These are phyloP conservation scores for Hamamelis virginiana DNA, from an alignment of 164 flowering plant species.

Conservation along the genomic window DNA sequence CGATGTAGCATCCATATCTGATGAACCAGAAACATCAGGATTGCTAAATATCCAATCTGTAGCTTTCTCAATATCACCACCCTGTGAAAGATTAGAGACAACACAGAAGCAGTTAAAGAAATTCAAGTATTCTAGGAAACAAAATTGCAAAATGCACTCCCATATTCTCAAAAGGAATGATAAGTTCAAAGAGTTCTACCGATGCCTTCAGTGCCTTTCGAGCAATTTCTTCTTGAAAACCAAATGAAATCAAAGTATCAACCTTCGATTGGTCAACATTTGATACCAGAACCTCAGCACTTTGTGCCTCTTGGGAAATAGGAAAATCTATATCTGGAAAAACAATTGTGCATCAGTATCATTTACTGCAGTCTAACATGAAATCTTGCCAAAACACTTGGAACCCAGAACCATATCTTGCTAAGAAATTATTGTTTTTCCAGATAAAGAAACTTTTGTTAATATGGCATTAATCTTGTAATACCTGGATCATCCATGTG, in stretches of 20 bases:
- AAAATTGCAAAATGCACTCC: not conserved
- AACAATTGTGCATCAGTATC: not conserved
- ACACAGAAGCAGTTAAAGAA: too few species aligned
- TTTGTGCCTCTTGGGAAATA: conserved; percentile 42
- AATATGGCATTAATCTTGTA: not conserved
- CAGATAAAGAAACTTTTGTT: not conserved
- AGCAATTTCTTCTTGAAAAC: conserved; percentile 79
- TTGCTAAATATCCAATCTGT: conserved; percentile 94
- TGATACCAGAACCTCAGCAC: conserved; percentile 22
- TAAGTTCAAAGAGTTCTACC: conserved; percentile 35
- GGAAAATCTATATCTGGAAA: conserved; percentile 82
- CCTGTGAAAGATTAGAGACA: conserved; percentile 41
- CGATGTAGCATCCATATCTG: conserved; percentile 66
- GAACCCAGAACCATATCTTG: not conserved
- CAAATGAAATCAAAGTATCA: conserved; percentile 81
- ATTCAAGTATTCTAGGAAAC: not conserved
- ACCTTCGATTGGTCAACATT: conserved; percentile 70
- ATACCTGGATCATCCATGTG: conserved; percentile 98
- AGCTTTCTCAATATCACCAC: conserved; percentile 91
- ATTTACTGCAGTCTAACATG: not conserved
- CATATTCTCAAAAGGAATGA: not conserved
- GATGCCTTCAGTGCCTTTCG: conserved; percentile 78
- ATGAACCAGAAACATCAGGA: conserved; percentile 47
- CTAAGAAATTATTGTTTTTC: not conserved
- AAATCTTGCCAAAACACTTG: not conserved